Base-by-base conservation (phyloP, 305 asterid species). In the Fraxinus greggii region DNA sequence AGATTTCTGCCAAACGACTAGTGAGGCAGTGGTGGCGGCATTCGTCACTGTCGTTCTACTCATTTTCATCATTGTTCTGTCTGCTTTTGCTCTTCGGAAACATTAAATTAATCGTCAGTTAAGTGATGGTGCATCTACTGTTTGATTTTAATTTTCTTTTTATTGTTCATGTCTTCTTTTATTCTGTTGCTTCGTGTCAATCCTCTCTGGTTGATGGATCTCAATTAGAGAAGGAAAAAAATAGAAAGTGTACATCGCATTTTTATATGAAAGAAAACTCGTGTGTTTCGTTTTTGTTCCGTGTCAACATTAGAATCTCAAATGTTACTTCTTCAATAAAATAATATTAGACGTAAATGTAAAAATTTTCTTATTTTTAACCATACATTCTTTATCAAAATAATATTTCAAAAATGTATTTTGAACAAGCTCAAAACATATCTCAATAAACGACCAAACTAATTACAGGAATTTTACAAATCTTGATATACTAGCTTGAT, bases 1-100 rank as follows among this genome's bases (percentile, higher is more conserved):
- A 7, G 84, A 81, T 79, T 89, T 89, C 83, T 89, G 92, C 84
- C 87, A 76, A 80, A 72, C 81, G 21, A 31, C 32, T 15, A 89
- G 89, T 54, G 87, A 84, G 1, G 92, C 91, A 21, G 86, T 89
- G 83, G 90, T 85, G 84, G 92, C 86, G 33, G 80, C 88, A 31
- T 86, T 86, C 80, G 9, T 85, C 5, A 70, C 87, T 33, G 88
- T 77, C 77, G 89, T 79, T 31, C 85, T 89, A 61, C 88, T 89
- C 56, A 9, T 89, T 1, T 72, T 86, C 79, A 51, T 88, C 80
- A 83, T 89, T 69, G 5, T 82, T 82, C 78, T 89, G 26, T 88
- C 92, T 13, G 87, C 91, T 26, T 31, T 89, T 23, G 86, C 82
- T 75, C 87, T 89, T 2, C 70, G 48, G 84, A 87, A 77, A 48